Evolutionary conservation across 371 early-diverging fungal genomes (phyloP), one percentile per base, ranked within the genome.

Genomic region (Actinomucor elegans): DNA sequence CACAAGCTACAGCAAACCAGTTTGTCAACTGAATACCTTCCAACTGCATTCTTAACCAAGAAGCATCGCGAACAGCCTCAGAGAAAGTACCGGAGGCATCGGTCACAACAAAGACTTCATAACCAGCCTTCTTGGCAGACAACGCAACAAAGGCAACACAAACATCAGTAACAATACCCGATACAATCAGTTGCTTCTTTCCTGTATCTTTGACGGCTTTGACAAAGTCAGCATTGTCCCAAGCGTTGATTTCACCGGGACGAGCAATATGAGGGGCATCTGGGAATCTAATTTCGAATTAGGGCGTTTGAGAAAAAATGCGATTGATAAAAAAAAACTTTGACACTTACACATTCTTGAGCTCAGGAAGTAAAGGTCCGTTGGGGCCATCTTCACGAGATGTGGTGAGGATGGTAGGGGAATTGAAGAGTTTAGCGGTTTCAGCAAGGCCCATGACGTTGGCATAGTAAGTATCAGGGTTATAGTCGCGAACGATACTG

Each of bases 71-170:
- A n/a, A 45, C 31, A 0, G 27, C 28, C 7, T 45, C 29, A 15
- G n/a, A 28, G 24, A 45, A 45, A 29, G 45, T 45, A 45, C 45
- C 45, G 15, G 45, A 45, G 27, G 29, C 45, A 28, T 45, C 45
- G 29, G 45, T 45, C 5, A 45, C 45, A 24, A 45, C 29, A 15
- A 24, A 45, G 29, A 45, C 24, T 14, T 45, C 24, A 45, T 45
- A 24, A 28, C 24, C 45, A 27, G 45, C 29, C 15, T n/a, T n/a
- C n/a, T n/a, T n/a, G n/a, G n/a, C n/a, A n/a, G n/a, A n/a, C n/a
- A n/a, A n/a, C n/a, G n/a, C 10, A n/a, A 27, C 29, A 45, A 24
- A 24, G 5, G 45, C 29, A 9, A 27, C 29, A 12, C 45, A 28
- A 17, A 45, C 45, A 45, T 24, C 45, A 4, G 24, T 28, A 20